Conservation (phyloP, 2,329 filamentous ascomycete species). For the Colletotrichum falcatum region DNA sequence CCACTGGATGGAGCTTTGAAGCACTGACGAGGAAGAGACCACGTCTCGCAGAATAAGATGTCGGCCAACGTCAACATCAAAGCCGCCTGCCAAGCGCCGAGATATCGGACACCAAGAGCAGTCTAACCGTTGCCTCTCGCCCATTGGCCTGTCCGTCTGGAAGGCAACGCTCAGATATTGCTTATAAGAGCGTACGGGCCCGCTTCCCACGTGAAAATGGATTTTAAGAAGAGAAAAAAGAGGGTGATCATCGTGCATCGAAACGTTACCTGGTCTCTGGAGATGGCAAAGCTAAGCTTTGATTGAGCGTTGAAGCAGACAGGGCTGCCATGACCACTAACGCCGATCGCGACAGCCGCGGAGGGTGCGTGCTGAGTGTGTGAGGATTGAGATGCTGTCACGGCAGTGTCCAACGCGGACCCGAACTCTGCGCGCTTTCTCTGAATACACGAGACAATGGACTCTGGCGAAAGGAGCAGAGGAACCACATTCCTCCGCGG, state of each 20-base stretch:
- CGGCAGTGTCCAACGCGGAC: too few relatives aligned
- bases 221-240: too few relatives aligned
- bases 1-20: background rate
- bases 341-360: background rate
- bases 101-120: background rate
- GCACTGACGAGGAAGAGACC: background rate
- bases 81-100: background rate
- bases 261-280: background rate
- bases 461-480: too few relatives aligned
- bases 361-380: background rate
- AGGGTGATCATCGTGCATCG: background rate
- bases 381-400: background rate
- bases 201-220: background rate
- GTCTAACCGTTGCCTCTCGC: background rate
- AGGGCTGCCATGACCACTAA: background rate
- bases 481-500: background rate
- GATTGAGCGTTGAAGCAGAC: too few relatives aligned
- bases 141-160: background rate
- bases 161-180: background rate
- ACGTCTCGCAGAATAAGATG: background rate
- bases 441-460: constrained; percentile 16
- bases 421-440: constrained; percentile 13
- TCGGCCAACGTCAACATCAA: background rate
- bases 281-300: background rate
- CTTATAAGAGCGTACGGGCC: background rate